These are phyloP conservation scores for Plenodomus biglobosus DNA, from an alignment of 2,329 filamentous ascomycete genomes.

Conservation along the genomic window DNA sequence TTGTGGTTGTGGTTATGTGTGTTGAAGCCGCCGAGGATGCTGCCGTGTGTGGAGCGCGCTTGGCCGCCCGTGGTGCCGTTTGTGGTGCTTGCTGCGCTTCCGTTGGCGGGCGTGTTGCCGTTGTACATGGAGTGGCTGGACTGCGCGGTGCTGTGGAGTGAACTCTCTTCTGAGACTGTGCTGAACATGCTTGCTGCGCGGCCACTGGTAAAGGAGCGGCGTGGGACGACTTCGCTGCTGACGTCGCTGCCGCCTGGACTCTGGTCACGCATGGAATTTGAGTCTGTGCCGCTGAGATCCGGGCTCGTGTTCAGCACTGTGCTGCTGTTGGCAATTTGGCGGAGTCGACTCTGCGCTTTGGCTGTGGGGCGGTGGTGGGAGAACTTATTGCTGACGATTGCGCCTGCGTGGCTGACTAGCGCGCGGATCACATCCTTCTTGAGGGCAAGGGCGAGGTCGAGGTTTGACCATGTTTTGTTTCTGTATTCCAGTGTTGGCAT, in stretches of 20 bases:
- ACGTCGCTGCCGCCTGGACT: constrained; percentile 22
- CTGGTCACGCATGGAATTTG: constrained; percentile 35
- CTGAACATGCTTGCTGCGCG: constrained; percentile 34
- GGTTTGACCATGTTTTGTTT: constrained; percentile 99
- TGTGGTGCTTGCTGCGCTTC: constrained; percentile 13
- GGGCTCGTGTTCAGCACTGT: constrained; percentile 56
- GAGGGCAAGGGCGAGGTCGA: constrained; percentile 86
- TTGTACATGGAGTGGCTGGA: background rate
- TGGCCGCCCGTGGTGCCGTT: constrained; percentile 25
- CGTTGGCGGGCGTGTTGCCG: background rate
- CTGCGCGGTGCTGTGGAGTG: constrained; percentile 11
- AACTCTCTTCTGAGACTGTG: constrained; percentile 34
- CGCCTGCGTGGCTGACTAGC: constrained; percentile 90
- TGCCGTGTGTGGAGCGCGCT: constrained; percentile 25
- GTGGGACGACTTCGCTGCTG: constrained; percentile 22
- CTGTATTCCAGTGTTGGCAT: constrained; percentile 92
- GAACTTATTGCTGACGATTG: constrained; percentile 97
- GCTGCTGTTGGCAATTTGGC: constrained; percentile 80
- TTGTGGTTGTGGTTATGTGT: constrained; percentile 13
- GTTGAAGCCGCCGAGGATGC: constrained; percentile 22
- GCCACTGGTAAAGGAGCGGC: constrained; percentile 37
- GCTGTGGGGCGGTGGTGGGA: constrained; percentile 81
- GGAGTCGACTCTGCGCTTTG: constrained; percentile 74
- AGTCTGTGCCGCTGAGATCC: constrained; percentile 37
- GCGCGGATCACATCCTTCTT: constrained; percentile 95